phyloP scores from a whole-genome alignment of 345 rosid genomes.

The Camelina sativa region DNA sequence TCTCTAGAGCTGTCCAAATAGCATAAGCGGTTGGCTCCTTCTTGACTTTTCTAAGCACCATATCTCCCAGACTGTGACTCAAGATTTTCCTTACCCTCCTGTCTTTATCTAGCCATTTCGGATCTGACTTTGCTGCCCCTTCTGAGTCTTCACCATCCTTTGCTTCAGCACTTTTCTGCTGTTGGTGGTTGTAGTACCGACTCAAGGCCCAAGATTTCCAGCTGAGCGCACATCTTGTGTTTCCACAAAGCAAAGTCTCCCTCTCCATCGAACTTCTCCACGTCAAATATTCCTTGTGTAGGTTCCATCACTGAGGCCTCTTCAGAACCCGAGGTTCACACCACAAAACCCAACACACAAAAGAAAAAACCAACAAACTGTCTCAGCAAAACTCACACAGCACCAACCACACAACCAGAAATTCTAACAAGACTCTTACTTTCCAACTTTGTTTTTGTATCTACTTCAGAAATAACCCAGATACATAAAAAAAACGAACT shows the following conservation, averaged over 20 bases:
- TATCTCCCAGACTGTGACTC: neutral
- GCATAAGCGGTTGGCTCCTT: neutral
- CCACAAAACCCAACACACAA: neutral
- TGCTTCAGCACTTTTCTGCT: neutral
- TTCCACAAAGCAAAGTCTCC: slow-evolving; percentile 1
- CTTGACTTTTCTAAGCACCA: neutral
- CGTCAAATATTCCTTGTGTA: neutral
- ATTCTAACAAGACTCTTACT: too few species aligned
- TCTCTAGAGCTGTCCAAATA: neutral
- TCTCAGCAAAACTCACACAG: neutral
- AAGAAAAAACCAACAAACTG: neutral
- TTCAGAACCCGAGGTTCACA: neutral
- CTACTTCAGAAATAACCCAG: neutral
- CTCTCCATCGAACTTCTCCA: neutral
- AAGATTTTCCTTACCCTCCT: neutral
- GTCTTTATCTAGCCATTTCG: neutral
- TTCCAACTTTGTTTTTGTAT: neutral
- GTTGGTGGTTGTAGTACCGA: neutral
- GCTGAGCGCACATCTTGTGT: neutral
- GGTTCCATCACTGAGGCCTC: neutral
- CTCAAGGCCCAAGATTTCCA: neutral
- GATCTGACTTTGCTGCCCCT: neutral
- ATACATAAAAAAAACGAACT: neutral
- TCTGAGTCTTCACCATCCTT: neutral
- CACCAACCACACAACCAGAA: neutral